These are phyloP conservation scores for Aplosporella prunicola DNA, from an alignment of 2,329 filamentous ascomycete species.

Conservation along the genomic window DNA sequence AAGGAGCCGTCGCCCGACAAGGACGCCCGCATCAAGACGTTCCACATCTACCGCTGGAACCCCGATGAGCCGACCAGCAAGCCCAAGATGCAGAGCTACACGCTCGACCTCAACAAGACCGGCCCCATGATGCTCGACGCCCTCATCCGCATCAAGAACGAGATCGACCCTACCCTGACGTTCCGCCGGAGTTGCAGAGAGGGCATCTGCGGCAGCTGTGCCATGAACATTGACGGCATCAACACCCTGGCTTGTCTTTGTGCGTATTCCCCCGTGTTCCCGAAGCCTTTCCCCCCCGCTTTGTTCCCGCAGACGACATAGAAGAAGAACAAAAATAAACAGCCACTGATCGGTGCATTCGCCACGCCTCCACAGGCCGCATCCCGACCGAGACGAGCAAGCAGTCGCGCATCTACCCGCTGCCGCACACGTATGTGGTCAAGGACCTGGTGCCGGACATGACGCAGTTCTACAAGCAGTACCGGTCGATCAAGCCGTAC, in stretches of 20 bases:
- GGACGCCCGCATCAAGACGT: conserved; percentile 69
- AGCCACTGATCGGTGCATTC: no score
- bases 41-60: conserved; percentile 99
- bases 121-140: conserved; percentile 98
- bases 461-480: conserved; percentile 99
- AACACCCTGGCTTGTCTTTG: conserved; percentile 97
- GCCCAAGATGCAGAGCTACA: conserved; percentile 91
- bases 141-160: conserved; percentile 97
- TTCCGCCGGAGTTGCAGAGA: conserved; percentile 95
- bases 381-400: conserved; percentile 74
- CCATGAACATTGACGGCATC: conserved; percentile 99
- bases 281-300: no score
- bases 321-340: background rate
- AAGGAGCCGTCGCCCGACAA: conserved; percentile 50
- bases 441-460: conserved; percentile 97
- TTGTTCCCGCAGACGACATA: background rate
- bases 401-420: conserved; percentile 90
- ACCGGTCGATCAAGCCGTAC: conserved; percentile 99
- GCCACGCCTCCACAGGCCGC: conserved; percentile 60
- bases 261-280: conserved; percentile 43
- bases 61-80: conserved; percentile 86
- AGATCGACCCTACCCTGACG: conserved; percentile 90
- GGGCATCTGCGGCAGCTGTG: conserved; percentile 96
- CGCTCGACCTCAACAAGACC: conserved; percentile 95
- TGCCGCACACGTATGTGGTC: conserved; percentile 97